A percentile compares a stretch with the other conserved stretches of the same genome.
Evolutionary conservation across 768 basidiomycete species (phyloP).

Genomic region (Amanita thiersii): DNA sequence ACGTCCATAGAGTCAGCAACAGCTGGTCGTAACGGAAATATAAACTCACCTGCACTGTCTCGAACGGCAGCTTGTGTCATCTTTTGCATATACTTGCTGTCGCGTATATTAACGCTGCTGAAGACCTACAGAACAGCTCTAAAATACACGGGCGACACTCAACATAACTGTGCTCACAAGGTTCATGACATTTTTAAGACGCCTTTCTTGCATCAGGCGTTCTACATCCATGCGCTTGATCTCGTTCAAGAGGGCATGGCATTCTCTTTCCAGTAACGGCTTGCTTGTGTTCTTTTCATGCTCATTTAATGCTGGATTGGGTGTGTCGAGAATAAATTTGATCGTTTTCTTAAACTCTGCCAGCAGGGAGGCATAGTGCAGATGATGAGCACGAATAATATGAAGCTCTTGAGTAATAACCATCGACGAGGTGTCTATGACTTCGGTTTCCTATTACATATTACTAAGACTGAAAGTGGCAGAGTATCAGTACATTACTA

Average conservation of each 20-base stretch:
- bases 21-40: background rate
- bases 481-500: conserved; percentile 11
- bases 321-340: conserved; percentile 36
- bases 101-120: conserved; percentile 37
- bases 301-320: conserved; percentile 42
- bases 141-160: background rate
- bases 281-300: conserved; percentile 20
- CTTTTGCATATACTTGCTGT: conserved; percentile 33
- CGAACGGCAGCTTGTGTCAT: conserved; percentile 31
- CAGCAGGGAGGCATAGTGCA: conserved; percentile 49
- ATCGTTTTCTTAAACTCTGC: conserved; percentile 48
- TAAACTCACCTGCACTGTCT: conserved; percentile 20
- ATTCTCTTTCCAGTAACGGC: conserved; percentile 34
- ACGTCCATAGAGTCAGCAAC: background rate
- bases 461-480: background rate
- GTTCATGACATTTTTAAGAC: conserved; percentile 45
- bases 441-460: conserved; percentile 35
- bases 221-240: conserved; percentile 39
- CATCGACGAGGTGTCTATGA: conserved; percentile 33
- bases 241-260: conserved; percentile 36
- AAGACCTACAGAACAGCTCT: conserved; percentile 27
- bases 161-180: conserved; percentile 19
- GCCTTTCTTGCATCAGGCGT: conserved; percentile 31
- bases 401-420: conserved; percentile 47
- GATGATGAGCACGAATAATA: conserved; percentile 49